phyloP scores from a whole-genome alignment of 1,284 basidiomycete genomes.

The Cryptococcus maquisensis region DNA sequence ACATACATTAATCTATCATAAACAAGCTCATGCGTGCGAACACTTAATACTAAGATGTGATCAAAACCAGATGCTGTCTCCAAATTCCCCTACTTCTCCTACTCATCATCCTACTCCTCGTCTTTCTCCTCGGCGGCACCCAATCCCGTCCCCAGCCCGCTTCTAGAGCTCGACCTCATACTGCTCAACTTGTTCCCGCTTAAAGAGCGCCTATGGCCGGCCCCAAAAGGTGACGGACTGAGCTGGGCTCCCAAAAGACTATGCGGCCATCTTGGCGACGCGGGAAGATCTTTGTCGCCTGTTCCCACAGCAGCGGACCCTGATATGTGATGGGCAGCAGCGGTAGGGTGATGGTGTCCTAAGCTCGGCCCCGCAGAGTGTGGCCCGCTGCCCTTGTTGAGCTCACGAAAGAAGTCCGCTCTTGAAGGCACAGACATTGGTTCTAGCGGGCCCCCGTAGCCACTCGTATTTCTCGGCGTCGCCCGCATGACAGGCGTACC shows the following conservation, averaged over 20 bases:
- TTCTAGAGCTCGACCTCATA: slow-evolving; percentile 31
- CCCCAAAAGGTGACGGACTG: slow-evolving; percentile 27
- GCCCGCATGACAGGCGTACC: slow-evolving; percentile 16
- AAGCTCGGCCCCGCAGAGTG: slow-evolving; percentile 1
- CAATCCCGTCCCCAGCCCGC: slow-evolving; percentile 16
- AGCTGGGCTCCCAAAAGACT: slow-evolving; percentile 25
- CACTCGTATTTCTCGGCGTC: slow-evolving; percentile 16
- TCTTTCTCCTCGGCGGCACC: slow-evolving; percentile 21
- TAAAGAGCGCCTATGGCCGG: slow-evolving; percentile 23
- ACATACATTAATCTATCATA: too few relatives aligned
- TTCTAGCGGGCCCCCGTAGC: slow-evolving; percentile 18
- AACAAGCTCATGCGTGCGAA: too few relatives aligned
- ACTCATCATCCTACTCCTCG: too few relatives aligned
- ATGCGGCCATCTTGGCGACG: slow-evolving; percentile 21
- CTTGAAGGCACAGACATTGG: slow-evolving; percentile 19
- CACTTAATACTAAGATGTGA: too few relatives aligned
- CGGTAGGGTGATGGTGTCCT: background rate
- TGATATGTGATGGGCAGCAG: background rate
- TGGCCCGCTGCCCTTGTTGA: slow-evolving; percentile 20
- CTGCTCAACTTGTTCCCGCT: slow-evolving; percentile 32
- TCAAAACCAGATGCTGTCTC: too few relatives aligned
- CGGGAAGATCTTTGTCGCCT: slow-evolving; percentile 3
- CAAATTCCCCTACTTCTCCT: slow-evolving; percentile 1
- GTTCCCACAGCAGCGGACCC: background rate
- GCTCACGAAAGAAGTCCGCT: slow-evolving; percentile 38